Evolutionary conservation across 805 yeast genomes (phyloP), one percentile per base, ranked within the genome.

Genomic region (Saccharomyces paradoxus): DNA sequence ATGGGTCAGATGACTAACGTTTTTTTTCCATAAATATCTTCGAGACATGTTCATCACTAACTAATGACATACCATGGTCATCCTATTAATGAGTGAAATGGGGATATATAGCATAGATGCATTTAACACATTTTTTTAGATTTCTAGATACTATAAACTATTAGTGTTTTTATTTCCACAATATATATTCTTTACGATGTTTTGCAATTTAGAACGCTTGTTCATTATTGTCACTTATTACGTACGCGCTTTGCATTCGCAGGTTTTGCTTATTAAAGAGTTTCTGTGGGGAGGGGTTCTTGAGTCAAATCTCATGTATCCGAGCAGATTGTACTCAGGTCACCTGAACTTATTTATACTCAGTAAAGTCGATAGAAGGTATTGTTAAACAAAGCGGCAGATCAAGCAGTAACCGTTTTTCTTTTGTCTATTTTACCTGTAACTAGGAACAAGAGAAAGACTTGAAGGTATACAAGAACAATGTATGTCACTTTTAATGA

Each of bases 1-100:
- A 77, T 53, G 81, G 77, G 51, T 74, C 74, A 17, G 78, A 75
- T 50, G 78, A 75, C 50, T 63, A 53, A 52, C 13, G 12, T 21
- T n/a, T 6, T 41, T 50, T 29, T 30, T 49, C 27, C 17, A 55
- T 28, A 51, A 56, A 30, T 54, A 56, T 26, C 55, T 56, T 13
- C 17, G 17, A 31, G n/a, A 31, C 37, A 31, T 3, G 37, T 7
- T 17, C 13, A 50, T 50, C 52, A 31, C 22, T 17, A 27, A 5
- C 22, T n/a, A 12, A 46, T n/a, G 12, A 10, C 21, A 14, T n/a
- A 46, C 12, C 29, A 14, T 3, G 21, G 13, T 8, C 17, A 26
- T 24, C 8, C 28, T n/a, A 46, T 46, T 46, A n/a, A 22, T 27
- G 14, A n/a, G 9, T 46, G 30, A 46, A 46, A n/a, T 46, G 22